Conservation (phyloP, 305 asterid species). For the Ruellia speciosa region DNA sequence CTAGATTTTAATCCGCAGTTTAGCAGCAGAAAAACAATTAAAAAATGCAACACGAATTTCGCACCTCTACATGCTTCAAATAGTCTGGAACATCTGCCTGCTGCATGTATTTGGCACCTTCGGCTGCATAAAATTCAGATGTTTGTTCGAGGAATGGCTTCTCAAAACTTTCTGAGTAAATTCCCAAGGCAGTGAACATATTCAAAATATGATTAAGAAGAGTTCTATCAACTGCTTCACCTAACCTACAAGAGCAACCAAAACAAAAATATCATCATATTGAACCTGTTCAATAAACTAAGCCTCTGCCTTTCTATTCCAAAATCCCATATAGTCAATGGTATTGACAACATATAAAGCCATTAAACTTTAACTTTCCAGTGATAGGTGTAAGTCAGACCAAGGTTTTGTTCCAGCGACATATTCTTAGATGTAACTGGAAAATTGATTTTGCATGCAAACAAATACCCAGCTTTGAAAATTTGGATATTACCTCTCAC, state of each 20-base stretch:
- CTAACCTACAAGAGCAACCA: conserved; percentile 34
- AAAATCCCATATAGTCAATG: background rate
- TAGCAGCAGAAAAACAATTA: conserved; percentile 7
- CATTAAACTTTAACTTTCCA: background rate
- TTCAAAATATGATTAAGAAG: conserved; percentile 91
- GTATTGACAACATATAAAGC: background rate
- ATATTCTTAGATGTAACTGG: too few relatives aligned
- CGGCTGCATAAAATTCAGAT: conserved; percentile 93
- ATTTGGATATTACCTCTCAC: conserved; percentile 60
- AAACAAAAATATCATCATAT: background rate
- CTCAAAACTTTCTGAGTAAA: conserved; percentile 88
- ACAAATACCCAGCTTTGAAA: background rate
- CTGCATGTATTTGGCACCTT: conserved; percentile 94
- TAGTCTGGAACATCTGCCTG: conserved; percentile 92
- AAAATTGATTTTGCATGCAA: background rate
- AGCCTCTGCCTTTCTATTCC: background rate
- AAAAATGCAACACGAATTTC: conserved; percentile 18
- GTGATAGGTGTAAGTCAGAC: background rate
- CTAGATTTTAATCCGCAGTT: background rate
- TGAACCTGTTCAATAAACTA: conserved; percentile 9
- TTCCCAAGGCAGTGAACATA: conserved; percentile 98
- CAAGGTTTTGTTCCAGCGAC: background rate
- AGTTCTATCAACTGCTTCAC: conserved; percentile 92
- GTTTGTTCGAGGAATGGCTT: conserved; percentile 90
- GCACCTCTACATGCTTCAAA: conserved; percentile 87